Evolutionary conservation across 1,139 yeast species (phyloP), one percentile per base, ranked within the genome.

Genomic region (Geotrichum macrosporum): DNA sequence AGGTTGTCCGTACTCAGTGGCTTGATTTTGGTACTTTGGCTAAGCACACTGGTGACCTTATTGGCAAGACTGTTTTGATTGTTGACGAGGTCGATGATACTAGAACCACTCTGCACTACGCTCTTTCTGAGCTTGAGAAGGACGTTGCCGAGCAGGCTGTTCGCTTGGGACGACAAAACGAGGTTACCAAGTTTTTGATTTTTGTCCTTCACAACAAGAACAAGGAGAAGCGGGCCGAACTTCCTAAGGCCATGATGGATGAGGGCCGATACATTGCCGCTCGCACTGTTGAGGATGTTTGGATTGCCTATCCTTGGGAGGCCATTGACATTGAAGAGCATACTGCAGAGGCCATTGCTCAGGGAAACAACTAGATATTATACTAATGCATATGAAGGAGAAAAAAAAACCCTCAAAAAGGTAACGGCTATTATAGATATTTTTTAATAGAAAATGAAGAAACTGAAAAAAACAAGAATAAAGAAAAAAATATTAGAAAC

Each of bases 251-350:
- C 21, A 77, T 81, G 70, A 75, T 80, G 74, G 66, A 69, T 33
- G 72, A 74, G 39, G 84, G 83, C 47, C 80, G 85, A 66, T 89
- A 89, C 68, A 77, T 87, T 61, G 96, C 95, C 53, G 96, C 96
- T 40, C 79, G 92, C 68, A 77, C 86, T 41, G 92, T 87, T 35
- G 94, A 89, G 35, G 97, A 92, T 65, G 76, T 76, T 58, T 92
- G 98, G 98, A 88, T 87, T 60, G 96, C 96, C 38, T 92, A 92
- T 67, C 97, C 97, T 44, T 92, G 98, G 98, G 96, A 87, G 70
- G 80, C 94, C 27, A 75, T 76, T 51, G 96, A 89, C 69, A 92
- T 89, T 65, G 96, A 85, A 44, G 76, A 74, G 68, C 98, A 89
- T 66, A 85, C 94, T 47, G 73, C 77, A 65, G 76, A 73, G 66